These are phyloP conservation scores for Tolypocladium sp. DNA, from an alignment of 2,329 filamentous ascomycete species.

Conservation along the genomic window DNA sequence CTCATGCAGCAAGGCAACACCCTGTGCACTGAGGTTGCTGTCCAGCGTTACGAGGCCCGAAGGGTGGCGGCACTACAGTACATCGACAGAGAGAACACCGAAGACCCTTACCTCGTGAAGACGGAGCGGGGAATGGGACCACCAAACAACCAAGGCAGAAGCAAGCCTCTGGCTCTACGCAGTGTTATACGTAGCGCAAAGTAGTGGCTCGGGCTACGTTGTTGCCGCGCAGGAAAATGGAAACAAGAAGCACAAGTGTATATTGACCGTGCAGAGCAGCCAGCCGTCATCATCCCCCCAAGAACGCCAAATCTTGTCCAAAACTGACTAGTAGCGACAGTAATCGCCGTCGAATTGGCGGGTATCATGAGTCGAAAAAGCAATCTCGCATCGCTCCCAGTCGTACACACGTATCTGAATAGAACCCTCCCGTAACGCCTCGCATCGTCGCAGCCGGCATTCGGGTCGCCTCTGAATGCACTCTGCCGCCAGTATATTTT, in stretches of 20 bases:
- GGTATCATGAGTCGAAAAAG: slow-evolving; percentile 1
- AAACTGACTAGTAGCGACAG: not conserved
- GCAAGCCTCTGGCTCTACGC: not conserved
- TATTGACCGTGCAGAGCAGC: not conserved
- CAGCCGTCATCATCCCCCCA: not conserved
- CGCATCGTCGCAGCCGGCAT: not conserved
- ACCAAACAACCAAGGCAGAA: not conserved
- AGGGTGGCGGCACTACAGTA: not conserved
- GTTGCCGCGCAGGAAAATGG: not conserved
- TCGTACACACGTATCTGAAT: not conserved
- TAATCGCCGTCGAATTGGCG: slow-evolving; percentile 1
- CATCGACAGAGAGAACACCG: not conserved
- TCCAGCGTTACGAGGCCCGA: not conserved
- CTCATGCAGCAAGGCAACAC: not conserved
- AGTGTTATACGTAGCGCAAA: not conserved
- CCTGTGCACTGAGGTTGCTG: not conserved
- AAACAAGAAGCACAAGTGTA: not conserved
- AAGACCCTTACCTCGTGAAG: not conserved
- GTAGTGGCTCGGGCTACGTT: not conserved
- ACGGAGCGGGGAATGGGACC: not conserved
- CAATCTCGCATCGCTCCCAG: not conserved
- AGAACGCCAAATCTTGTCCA: not conserved
- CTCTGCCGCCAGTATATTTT: not conserved
- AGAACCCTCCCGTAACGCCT: not conserved
- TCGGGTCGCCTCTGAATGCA: not conserved